Evolutionary conservation across 202 grass and related monocot genomes (phyloP).

Genomic region (Cymbopogon flexuosus): DNA sequence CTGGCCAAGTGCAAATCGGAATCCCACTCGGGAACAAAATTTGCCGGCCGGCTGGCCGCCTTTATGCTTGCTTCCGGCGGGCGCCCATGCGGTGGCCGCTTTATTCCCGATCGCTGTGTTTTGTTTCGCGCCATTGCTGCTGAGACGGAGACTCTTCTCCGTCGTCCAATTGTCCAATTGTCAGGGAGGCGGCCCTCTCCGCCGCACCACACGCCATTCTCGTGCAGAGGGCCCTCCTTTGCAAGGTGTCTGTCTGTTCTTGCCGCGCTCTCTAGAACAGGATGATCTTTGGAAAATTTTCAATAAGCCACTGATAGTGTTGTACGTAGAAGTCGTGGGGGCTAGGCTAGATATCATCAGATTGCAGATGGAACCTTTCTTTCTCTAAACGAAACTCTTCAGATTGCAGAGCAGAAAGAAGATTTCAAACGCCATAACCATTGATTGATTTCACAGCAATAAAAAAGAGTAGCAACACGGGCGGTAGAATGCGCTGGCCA

Average conservation of each 20-base stretch:
- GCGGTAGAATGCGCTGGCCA: conserved; percentile 34
- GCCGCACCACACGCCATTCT: conserved; percentile 22
- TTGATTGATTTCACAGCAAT: conserved; percentile 36
- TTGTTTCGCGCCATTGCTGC: neutral
- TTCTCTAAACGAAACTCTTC: too few relatives aligned
- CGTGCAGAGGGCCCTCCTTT: neutral
- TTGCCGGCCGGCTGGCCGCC: neutral
- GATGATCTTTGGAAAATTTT: too few relatives aligned
- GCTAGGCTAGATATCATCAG: too few relatives aligned
- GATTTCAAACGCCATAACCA: conserved; percentile 29
- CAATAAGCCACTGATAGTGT: neutral
- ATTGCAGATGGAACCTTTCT: too few relatives aligned
- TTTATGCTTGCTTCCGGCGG: conserved; percentile 35
- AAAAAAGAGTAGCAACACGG: conserved; percentile 20
- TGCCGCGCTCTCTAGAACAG: neutral
- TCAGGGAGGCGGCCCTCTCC: too few relatives aligned
- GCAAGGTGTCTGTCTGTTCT: neutral
- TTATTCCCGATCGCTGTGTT: conserved; percentile 50
- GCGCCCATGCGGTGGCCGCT: conserved; percentile 33
- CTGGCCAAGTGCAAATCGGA: conserved; percentile 23
- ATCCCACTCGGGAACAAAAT: conserved; percentile 30
- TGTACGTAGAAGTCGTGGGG: too few relatives aligned
- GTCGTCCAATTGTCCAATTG: neutral
- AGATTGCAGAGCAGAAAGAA: neutral
- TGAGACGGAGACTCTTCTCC: neutral